Percentiles rank a stretch among this genome's conserved stretches.
Evolutionary conservation across 768 basidiomycete species (phyloP).

Genomic region (Kwoniella heveanensis): DNA sequence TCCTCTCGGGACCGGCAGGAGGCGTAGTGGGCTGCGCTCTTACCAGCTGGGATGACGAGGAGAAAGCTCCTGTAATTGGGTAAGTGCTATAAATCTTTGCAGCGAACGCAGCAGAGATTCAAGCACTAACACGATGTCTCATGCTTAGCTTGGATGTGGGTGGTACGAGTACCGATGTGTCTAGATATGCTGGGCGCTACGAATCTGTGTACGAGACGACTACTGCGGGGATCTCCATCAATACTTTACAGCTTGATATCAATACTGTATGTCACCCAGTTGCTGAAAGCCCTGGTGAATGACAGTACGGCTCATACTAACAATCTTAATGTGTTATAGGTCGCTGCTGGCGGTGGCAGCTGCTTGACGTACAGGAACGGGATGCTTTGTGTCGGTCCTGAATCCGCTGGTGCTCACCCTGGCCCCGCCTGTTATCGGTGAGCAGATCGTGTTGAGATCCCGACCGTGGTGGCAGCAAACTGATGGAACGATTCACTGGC

Average conservation of each 20-base stretch:
- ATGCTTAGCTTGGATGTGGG: neutral
- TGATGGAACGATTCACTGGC: constrained; percentile 71
- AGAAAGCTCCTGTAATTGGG: constrained; percentile 73
- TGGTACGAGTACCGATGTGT: constrained; percentile 63
- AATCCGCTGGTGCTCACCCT: constrained; percentile 51
- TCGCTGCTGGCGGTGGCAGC: constrained; percentile 81
- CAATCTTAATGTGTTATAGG: neutral
- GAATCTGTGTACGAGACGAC: constrained; percentile 67
- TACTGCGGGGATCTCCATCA: constrained; percentile 44
- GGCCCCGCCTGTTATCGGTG: constrained; percentile 24
- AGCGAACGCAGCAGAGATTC: neutral
- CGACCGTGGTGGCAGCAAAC: constrained; percentile 59
- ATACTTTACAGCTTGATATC: constrained; percentile 48
- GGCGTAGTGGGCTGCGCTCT: constrained; percentile 94
- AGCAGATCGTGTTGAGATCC: neutral
- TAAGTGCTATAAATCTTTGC: constrained; percentile 44
- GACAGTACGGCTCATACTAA: neutral
- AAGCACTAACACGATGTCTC: neutral
- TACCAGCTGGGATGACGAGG: constrained; percentile 79
- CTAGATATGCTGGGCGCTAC: constrained; percentile 84
- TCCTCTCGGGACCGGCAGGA: constrained; percentile 80
- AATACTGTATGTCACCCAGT: constrained; percentile 27
- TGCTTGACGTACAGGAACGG: constrained; percentile 86
- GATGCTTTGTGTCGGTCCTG: constrained; percentile 86
- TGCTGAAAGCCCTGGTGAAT: neutral